A percentile compares a stretch with the other conserved stretches of the same genome.
phyloP scores from a whole-genome alignment of 2,329 filamentous ascomycete genomes.

The Paecilomyces niveus region DNA sequence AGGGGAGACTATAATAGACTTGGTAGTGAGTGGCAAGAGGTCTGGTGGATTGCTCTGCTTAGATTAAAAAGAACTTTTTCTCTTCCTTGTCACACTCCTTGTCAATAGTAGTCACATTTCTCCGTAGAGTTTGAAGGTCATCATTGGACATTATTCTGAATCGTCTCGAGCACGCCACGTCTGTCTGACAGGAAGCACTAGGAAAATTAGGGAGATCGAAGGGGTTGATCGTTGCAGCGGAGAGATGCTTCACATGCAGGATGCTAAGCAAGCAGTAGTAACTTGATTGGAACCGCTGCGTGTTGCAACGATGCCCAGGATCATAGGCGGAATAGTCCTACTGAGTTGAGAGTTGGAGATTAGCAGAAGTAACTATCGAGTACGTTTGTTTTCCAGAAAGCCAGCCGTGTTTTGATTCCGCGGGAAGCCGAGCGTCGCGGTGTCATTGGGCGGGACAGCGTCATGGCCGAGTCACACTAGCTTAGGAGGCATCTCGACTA shows the following conservation, averaged over 20 bases:
- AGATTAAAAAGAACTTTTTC: not conserved
- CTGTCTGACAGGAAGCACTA: not conserved
- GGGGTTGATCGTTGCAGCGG: not conserved
- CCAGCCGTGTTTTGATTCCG: conserved; percentile 1
- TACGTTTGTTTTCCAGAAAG: not conserved
- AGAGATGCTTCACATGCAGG: not conserved
- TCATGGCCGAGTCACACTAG: conserved; percentile 5
- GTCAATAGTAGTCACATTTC: not conserved
- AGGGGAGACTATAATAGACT: not conserved
- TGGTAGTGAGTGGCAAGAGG: not conserved
- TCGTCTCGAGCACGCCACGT: not conserved
- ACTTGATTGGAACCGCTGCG: not conserved
- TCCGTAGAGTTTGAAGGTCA: not conserved
- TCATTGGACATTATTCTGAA: not conserved
- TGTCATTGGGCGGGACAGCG: conserved; percentile 5
- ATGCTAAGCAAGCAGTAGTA: not conserved
- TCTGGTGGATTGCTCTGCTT: not conserved
- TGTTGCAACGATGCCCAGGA: not conserved
- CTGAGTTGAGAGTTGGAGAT: not conserved
- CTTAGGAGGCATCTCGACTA: conserved; percentile 1
- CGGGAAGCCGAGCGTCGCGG: conserved; percentile 7
- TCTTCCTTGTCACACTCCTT: not conserved
- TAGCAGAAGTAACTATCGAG: not conserved
- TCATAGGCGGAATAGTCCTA: not conserved
- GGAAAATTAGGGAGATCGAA: not conserved